Percentiles rank a stretch among this genome's conserved stretches.
Conservation (phyloP, 345 rosid species). For the Erodium maritimum region DNA sequence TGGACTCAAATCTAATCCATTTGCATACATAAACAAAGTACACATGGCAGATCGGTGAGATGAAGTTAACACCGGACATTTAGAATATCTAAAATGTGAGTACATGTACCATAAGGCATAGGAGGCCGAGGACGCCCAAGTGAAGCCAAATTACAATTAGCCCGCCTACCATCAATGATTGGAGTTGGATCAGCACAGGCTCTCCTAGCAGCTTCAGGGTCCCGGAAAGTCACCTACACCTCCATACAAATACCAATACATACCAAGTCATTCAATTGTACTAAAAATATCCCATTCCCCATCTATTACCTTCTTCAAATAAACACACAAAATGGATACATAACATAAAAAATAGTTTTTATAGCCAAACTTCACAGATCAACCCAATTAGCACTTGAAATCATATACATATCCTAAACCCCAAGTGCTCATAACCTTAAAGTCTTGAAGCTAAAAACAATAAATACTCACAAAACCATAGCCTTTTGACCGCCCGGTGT, state of each 20-base stretch:
- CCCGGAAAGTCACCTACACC: constrained; percentile 93
- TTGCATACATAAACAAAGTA: neutral
- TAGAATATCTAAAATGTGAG: constrained; percentile 20
- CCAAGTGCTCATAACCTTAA: neutral
- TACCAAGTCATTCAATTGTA: constrained; percentile 26
- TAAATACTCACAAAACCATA: constrained; percentile 88
- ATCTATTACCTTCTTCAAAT: neutral
- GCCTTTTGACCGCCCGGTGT: constrained; percentile 94
- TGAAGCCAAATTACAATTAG: constrained; percentile 93
- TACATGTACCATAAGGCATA: constrained; percentile 38
- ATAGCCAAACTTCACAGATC: no score
- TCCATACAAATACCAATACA: constrained; percentile 45
- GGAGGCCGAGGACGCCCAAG: constrained; percentile 73
- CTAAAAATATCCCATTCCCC: neutral
- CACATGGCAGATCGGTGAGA: neutral
- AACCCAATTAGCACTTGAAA: no score
- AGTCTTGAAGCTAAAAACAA: neutral
- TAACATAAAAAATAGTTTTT: no score
- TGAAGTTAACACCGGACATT: constrained; percentile 4
- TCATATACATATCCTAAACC: neutral
- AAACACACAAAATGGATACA: neutral
- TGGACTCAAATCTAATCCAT: neutral
- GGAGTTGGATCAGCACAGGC: constrained; percentile 87
- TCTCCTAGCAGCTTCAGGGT: constrained; percentile 89
- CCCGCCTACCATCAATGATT: constrained; percentile 83